Evolutionary conservation across 495 filamentous ascomycete species (phyloP).

Genomic region (Neurospora sp.): DNA sequence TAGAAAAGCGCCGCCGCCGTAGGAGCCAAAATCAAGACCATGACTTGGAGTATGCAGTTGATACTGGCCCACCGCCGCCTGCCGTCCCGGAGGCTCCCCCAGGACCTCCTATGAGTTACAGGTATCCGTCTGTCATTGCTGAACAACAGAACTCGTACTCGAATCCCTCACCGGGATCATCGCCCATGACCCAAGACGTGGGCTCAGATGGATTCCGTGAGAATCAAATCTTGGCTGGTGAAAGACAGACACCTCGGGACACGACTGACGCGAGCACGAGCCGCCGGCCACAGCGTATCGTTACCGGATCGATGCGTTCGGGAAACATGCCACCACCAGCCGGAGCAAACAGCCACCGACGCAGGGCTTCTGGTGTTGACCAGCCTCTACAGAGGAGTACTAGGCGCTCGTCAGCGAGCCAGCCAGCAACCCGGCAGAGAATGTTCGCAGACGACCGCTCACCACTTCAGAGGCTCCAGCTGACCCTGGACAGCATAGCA

Average conservation of each 20-base stretch:
- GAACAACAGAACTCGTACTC: conserved; percentile 22
- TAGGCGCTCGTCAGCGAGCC: conserved; percentile 11
- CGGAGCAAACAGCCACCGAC: conserved; percentile 10
- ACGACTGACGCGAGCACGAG: conserved; percentile 18
- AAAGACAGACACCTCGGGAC: conserved; percentile 17
- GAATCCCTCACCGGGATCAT: conserved; percentile 7
- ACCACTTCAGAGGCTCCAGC: conserved; percentile 84
- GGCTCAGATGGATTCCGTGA: conserved; percentile 30
- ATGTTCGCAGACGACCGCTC: conserved; percentile 69
- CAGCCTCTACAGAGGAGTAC: conserved; percentile 16
- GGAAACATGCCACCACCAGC: conserved; percentile 5
- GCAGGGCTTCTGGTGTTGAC: conserved; percentile 21
- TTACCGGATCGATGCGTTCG: conserved; percentile 9
- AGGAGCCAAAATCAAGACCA: conserved; percentile 25
- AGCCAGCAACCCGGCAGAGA: conserved; percentile 24
- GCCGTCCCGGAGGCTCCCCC: conserved; percentile 50
- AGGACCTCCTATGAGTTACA: conserved; percentile 49
- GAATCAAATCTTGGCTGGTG: conserved; percentile 20
- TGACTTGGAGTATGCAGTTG: conserved; percentile 15
- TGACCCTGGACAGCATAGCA: conserved; percentile 75
- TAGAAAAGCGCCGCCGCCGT: conserved; percentile 27
- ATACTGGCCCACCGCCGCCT: conserved; percentile 28
- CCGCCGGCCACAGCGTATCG: conserved; percentile 15
- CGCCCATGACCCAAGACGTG: conserved; percentile 26
- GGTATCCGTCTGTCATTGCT: conserved; percentile 35